Percentiles rank a stretch among this genome's conserved stretches.
phyloP scores from a whole-genome alignment of 176 grass and related monocot genomes.

The Eleusine indica region DNA sequence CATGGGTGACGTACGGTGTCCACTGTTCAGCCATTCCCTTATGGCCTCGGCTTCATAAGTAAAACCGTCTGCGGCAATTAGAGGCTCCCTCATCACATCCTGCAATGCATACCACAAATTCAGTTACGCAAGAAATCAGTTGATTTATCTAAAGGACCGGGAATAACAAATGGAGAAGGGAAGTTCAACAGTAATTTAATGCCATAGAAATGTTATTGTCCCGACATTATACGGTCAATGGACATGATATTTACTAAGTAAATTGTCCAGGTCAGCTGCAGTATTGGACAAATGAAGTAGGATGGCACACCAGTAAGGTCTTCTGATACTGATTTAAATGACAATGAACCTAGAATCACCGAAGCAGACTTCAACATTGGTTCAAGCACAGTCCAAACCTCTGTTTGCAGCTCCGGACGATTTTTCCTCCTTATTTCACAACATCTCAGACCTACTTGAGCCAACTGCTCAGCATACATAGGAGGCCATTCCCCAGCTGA shows the following conservation, averaged over 20 bases:
- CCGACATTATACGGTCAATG: background rate
- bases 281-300: constrained; percentile 75
- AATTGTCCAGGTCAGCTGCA: constrained; percentile 45
- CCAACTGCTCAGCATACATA: constrained; percentile 59
- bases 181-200: background rate
- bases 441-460: constrained; percentile 59
- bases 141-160: background rate
- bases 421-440: constrained; percentile 69
- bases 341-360: constrained; percentile 34
- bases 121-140: constrained; percentile 13
- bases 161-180: background rate
- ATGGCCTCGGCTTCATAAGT: constrained; percentile 75
- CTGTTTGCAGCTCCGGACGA: constrained; percentile 56
- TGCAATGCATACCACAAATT: constrained; percentile 31
- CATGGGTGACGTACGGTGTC: constrained; percentile 56
- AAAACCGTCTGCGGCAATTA: constrained; percentile 70
- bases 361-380: constrained; percentile 49
- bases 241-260: constrained; percentile 2
- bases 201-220: background rate
- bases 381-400: constrained; percentile 64
- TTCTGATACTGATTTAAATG: constrained; percentile 58
- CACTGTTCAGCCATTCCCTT: constrained; percentile 55
- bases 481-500: constrained; percentile 65
- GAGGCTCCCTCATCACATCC: constrained; percentile 73
- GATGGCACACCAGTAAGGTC: constrained; percentile 56